Conservation (phyloP, 768 basidiomycete genomes). For the Pulveroboletus sp. region DNA sequence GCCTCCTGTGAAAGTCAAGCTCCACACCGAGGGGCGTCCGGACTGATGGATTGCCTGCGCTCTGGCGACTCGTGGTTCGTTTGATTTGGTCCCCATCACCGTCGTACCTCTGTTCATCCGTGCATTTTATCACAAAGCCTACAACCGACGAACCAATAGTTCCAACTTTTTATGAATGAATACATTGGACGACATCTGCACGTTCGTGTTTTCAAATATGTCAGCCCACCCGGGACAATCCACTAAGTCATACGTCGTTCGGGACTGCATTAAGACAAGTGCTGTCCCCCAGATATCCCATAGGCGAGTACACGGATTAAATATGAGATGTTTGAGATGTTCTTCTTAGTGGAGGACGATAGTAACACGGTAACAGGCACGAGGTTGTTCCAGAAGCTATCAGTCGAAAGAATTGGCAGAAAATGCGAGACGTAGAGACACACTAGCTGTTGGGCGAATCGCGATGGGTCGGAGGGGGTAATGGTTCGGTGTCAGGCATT, state of each 20-base stretch:
- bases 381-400: background rate
- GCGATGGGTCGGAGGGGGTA: background rate
- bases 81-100: too few relatives aligned
- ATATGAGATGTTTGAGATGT: too few relatives aligned
- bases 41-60: too few relatives aligned
- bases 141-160: background rate
- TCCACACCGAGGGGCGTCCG: background rate
- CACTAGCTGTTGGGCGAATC: conserved; percentile 7
- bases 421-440: background rate
- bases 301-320: background rate
- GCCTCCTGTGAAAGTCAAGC: background rate
- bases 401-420: background rate
- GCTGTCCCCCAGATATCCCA: background rate
- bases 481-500: background rate
- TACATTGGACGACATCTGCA: background rate
- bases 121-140: too few relatives aligned
- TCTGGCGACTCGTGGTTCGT: too few relatives aligned
- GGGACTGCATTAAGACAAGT: background rate
- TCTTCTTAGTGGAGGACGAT: background rate
- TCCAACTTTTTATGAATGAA: background rate
- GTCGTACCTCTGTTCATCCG: too few relatives aligned
- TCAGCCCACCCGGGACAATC: too few relatives aligned
- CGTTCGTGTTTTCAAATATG: too few relatives aligned
- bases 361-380: background rate
- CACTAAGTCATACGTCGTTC: too few relatives aligned